Evolutionary conservation across 2,329 filamentous ascomycete genomes (phyloP), one percentile per base, ranked within the genome.

Genomic region (Plectosphaerella plurivora): DNA sequence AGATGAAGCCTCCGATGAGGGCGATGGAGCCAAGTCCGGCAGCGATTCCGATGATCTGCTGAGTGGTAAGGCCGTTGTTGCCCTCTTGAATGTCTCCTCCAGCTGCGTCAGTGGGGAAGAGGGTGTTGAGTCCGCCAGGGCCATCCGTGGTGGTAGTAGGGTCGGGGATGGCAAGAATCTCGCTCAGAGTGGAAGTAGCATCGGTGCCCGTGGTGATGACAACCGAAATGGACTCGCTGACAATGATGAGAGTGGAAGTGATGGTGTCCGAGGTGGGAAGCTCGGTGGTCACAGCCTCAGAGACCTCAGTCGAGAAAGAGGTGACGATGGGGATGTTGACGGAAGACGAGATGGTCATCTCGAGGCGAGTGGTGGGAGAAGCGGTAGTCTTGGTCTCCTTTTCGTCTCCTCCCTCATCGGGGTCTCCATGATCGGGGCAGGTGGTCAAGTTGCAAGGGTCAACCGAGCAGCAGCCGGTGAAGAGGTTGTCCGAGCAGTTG

Each of bases 391-490:
- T 36, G 10, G 46, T 48, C 9, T 4, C 9, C 25, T 37, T 48
- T 8, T 49, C 47, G 14, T 50, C 37, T 14, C 48, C 35, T 5
- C 16, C 53, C 33, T 36, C 45, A 3, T 44, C 42, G 3, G 15
- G 14, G 50, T 49, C 48, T 56, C 49, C 24, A 51, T 50, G 18
- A 36, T 53, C 57, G 10, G 68, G 68, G 52, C 72, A 75, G 7
- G 52, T 56, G 3, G 51, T 45, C 47, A 63, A 49, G 4, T 55
- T 51, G 59, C 78, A 81, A 15, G 76, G 70, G 54, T 77, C 61
- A 14, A 68, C 60, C 14, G 64, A 60, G 60, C 77, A 81, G 58
- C 79, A 81, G 16, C 74, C 77, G 3, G 49, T 52, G 56, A 73
- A 77, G 33, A 57, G 55, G 57, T 63, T 71, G 47, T 49, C 41